A percentile compares a stretch with the other conserved stretches of the same genome.
phyloP scores from a whole-genome alignment of 495 filamentous ascomycete species.

The Immersiella caudata region DNA sequence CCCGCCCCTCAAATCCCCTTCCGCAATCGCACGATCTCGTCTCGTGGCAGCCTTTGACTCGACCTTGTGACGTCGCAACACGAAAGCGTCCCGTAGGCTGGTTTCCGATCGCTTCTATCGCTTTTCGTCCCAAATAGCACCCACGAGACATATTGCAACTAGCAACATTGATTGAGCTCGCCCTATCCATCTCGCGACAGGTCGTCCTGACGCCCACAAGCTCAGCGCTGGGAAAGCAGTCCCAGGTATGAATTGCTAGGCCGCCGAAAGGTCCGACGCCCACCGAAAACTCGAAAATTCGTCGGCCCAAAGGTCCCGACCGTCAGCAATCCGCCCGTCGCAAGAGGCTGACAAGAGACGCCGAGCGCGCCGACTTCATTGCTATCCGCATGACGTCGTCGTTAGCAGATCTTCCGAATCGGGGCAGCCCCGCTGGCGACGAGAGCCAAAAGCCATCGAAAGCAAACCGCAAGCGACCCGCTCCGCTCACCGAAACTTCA shows the following conservation, averaged over 20 bases:
- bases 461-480: conserved; percentile 15
- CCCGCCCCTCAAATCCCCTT: conserved; percentile 3
- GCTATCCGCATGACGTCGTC: conserved; percentile 43
- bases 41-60: conserved; percentile 39
- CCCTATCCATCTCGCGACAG: neutral
- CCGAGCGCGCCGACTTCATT: conserved; percentile 15
- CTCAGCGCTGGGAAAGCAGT: neutral
- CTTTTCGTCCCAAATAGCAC: neutral
- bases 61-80: conserved; percentile 30
- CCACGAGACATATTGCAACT: neutral
- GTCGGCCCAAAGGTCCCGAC: neutral
- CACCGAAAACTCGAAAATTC: neutral
- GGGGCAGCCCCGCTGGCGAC: conserved; percentile 35
- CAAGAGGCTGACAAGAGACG: conserved; percentile 18
- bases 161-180: neutral
- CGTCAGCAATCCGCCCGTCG: conserved; percentile 2
- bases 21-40: conserved; percentile 32
- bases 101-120: neutral
- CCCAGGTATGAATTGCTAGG: neutral
- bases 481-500: conserved; percentile 15
- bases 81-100: conserved; percentile 1
- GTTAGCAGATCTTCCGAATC: conserved; percentile 33
- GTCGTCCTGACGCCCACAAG: neutral
- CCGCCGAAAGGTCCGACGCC: conserved; percentile 1
- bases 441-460: conserved; percentile 22